Base-by-base conservation (phyloP, 768 basidiomycete genomes). In the Leccinum rimulosum region DNA sequence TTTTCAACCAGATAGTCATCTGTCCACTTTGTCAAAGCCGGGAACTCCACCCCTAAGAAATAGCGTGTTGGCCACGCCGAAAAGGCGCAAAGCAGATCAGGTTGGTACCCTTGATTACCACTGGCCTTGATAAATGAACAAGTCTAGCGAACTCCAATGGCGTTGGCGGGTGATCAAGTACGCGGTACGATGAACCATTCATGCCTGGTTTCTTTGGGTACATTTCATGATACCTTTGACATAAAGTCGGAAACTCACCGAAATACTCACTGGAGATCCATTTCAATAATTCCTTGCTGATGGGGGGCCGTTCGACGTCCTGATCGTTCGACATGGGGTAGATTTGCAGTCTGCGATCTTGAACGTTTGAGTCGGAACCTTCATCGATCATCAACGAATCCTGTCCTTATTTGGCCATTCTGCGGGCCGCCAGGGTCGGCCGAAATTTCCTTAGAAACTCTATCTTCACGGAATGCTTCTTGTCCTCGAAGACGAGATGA, bases 131-230 rank as follows among this genome's bases (percentile, higher is more conserved):
- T 50, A 89, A 77, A 61, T 86, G 83, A 6, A 87, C 80, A 17
- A 92, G 73, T 53, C 85, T 77, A 40, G 85, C 77, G 64, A 93
- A 92, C 67, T 92, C 83, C 22, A 91, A 65, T 6, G 89, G 72
- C 0, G 84, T 81, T 27, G 92, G 91, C 14, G 86, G 81, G 12
- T 64, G 58, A 35, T 83, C 75, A 8, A 89, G 71, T 17, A 79
- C 71, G 43, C 82, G 78, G 55, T 82, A 76, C 27, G 77, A 73
- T 36, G 73, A 68, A 15, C 86, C 86, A 64, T 90, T 89, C 67
- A 87, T 69, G 58, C 84, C 88, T 89, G 56, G 25, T 28, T 36
- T 40, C 48, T 52, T 38, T 15, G 19, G 15, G 49, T 64, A 38
- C 10, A 56, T 30, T 56, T 49, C 17, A n/a, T n/a, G 12, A 57